These are phyloP conservation scores for Suillus alpinus DNA, from an alignment of 768 basidiomycete genomes.

Conservation along the genomic window DNA sequence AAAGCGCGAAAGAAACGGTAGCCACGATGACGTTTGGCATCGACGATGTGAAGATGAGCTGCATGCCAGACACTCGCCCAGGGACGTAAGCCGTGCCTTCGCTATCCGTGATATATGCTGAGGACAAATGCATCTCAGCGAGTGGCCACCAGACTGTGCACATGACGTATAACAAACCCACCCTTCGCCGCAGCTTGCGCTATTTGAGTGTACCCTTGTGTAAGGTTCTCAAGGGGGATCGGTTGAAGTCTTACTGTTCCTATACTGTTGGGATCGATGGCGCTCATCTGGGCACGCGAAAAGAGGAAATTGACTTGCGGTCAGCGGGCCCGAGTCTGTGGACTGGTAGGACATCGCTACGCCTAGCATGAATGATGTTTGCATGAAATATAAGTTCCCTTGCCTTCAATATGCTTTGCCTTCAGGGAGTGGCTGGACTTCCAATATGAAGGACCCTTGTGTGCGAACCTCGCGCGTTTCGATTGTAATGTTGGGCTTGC, in stretches of 20 bases:
- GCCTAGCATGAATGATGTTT: slow-evolving; percentile 2
- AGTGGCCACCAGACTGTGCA: not conserved
- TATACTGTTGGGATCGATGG: not conserved
- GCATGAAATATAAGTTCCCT: slow-evolving; percentile 4
- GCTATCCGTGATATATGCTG: not conserved
- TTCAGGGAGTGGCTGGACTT: slow-evolving; percentile 7
- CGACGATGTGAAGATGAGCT: slow-evolving; percentile 8
- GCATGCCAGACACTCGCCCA: not conserved
- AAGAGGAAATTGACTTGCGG: slow-evolving; percentile 5
- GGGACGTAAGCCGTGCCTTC: slow-evolving; percentile 8
- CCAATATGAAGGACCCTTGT: slow-evolving; percentile 16
- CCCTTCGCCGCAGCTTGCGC: slow-evolving; percentile 4
- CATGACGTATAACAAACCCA: not conserved
- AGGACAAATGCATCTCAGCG: not conserved
- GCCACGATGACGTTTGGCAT: slow-evolving; percentile 7
- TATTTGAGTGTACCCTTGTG: slow-evolving; percentile 3
- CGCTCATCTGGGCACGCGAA: not conserved
- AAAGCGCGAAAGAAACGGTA: slow-evolving; percentile 5
- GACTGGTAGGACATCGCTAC: not conserved
- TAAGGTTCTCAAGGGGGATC: slow-evolving; percentile 1
- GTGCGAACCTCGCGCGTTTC: slow-evolving; percentile 22
- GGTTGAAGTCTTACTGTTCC: not conserved
- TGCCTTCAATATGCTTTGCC: slow-evolving; percentile 1
- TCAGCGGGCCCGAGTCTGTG: not conserved
- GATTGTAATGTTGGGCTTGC: slow-evolving; percentile 21